These are phyloP conservation scores for Isoetes taiwanensis DNA, from an alignment of 75 land plant species.

Conservation along the genomic window DNA sequence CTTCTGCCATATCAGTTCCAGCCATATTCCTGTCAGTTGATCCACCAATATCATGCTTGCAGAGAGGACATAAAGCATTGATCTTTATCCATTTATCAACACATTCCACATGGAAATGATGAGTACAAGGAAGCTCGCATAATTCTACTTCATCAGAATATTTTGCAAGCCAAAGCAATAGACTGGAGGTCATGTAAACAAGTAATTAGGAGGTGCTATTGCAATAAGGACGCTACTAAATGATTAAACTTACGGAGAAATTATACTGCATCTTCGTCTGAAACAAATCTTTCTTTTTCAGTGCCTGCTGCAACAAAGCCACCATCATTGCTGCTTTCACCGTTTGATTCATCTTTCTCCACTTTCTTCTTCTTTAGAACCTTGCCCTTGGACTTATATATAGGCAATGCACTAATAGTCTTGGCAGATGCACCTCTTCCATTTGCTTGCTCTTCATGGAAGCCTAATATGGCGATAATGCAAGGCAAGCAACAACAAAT, in stretches of 20 bases:
- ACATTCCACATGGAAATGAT: slow-evolving; percentile 6
- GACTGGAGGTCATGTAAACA: too few species aligned
- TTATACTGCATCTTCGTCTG: neutral
- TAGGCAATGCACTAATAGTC: neutral
- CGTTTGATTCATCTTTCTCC: neutral
- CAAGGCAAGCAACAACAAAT: slow-evolving; percentile 6
- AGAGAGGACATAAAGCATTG: slow-evolving; percentile 2
- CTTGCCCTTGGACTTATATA: neutral
- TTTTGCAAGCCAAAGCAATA: neutral
- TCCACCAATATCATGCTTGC: neutral
- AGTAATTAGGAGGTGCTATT: too few species aligned
- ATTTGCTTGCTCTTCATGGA: slow-evolving; percentile 1
- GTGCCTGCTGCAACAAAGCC: slow-evolving; percentile 5
- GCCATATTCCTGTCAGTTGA: too few species aligned
- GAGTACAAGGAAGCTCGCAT: slow-evolving; percentile 2
- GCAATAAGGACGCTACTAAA: neutral
- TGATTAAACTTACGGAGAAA: neutral
- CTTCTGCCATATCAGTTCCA: too few species aligned
- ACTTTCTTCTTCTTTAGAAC: too few species aligned
- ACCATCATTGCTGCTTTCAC: neutral
- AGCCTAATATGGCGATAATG: slow-evolving; percentile 1
- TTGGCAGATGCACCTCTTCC: neutral
- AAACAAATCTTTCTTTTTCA: neutral
- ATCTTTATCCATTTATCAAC: slow-evolving; percentile 5
- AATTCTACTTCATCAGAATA: neutral